Base-by-base conservation (phyloP, 352 stramenopile genomes). In the Phytophthora fragariae region DNA sequence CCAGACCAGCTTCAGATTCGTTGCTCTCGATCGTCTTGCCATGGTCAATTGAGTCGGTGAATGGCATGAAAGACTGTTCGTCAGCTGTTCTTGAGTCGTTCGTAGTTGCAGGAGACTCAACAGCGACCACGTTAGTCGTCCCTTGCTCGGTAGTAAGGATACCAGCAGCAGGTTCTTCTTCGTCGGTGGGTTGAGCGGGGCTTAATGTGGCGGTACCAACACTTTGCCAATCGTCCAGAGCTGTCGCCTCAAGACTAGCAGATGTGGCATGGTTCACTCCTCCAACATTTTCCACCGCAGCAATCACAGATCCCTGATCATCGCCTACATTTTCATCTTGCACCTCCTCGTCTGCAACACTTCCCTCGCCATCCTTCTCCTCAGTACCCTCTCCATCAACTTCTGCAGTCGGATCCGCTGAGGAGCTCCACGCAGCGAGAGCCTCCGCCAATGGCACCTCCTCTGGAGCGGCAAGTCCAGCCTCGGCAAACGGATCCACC, bases 401-500 rank as follows among this genome's bases (percentile, higher is more conserved):
- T 41, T 47, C 3, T 12, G 24, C 39, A 29, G 8, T 27, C 17
- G 62, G 11, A 15, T 71, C 67, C 19, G 47, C 63, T 47, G 54
- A 61, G 12, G 59, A 65, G 39, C 53, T 65, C 75, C 75, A 79
- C 2, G 72, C 67, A 47, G 68, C 67, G 57, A 82, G 72, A 27
- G 72, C 71, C 21, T 79, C 71, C 33, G 56, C 71, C 49, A 79
- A 55, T 24, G 75, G 67, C 12, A 79, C 47, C 41, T 79, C 62
- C 15, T 72, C 46, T 19, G 73, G 62, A 15, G 72, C 66, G 2
- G 68, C 63, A 31, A 82, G 39, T 53, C 71, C 75, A 56, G 75
- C 75, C 53, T 74, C 71, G 27, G 69, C 72, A 61, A 82, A 82
- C 29, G 75, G 75, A 17, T 82, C 75, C 39, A 73, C 53, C 33